Percentiles rank a stretch among this genome's conserved stretches.
Evolutionary conservation across 805 yeast genomes (phyloP).

Genomic region (Starmerella roubikii): DNA sequence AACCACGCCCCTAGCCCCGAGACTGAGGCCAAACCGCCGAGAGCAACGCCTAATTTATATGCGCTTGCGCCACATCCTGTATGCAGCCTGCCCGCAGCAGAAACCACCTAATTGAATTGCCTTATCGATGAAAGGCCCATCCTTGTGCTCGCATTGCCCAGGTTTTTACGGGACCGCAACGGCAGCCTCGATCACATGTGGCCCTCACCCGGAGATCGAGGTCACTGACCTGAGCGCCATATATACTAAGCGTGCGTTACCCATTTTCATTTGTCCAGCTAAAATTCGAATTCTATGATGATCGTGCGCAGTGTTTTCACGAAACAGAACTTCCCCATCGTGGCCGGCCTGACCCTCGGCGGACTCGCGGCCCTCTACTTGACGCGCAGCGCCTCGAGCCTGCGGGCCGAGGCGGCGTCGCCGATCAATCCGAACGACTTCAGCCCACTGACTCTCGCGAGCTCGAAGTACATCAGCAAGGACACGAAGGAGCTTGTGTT

Average conservation of each 20-base stretch:
- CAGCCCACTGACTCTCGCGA: constrained; percentile 22
- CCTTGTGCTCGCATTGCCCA: no score
- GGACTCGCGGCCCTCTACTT: constrained; percentile 32
- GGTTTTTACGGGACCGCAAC: no score
- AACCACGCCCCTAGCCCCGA: no score
- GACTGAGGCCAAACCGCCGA: no score
- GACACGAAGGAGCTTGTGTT: constrained; percentile 53
- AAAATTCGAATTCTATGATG: no score
- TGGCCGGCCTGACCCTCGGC: constrained; percentile 32
- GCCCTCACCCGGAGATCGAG: neutral
- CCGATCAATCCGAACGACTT: constrained; percentile 25
- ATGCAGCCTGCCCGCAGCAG: no score
- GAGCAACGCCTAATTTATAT: no score
- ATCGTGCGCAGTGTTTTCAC: neutral
- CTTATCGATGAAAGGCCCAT: no score
- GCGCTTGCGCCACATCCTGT: no score
- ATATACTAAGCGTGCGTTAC: neutral
- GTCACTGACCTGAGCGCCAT: neutral
- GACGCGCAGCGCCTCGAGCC: constrained; percentile 24
- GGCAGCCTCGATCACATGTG: no score
- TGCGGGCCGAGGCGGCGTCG: constrained; percentile 20
- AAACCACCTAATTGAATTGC: no score
- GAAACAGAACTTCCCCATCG: constrained; percentile 10
- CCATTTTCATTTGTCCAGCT: no score
- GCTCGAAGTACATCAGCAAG: constrained; percentile 20